Percentiles rank a stretch among this genome's conserved stretches.
Conservation (phyloP, 768 basidiomycete species). For the Paxillus involutus region DNA sequence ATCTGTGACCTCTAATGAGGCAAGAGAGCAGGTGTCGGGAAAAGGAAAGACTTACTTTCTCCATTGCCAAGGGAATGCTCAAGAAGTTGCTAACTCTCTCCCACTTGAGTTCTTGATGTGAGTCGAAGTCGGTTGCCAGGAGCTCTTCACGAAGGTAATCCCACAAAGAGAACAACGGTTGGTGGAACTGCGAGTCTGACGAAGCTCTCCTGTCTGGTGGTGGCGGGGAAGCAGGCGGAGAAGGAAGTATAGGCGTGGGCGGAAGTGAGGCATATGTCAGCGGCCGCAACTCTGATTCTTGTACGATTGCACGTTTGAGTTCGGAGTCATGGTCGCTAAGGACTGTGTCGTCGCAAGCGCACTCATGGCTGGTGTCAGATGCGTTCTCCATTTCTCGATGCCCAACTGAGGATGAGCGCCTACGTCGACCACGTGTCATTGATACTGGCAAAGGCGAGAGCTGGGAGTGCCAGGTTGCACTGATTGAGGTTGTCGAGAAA, state of each 20-base stretch:
- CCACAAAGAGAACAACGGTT: slow-evolving; percentile 80
- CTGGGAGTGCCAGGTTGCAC: slow-evolving; percentile 22
- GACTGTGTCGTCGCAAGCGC: not conserved
- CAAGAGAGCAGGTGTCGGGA: not conserved
- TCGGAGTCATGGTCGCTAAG: not conserved
- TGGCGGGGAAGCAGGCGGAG: slow-evolving; percentile 35
- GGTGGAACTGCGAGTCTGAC: slow-evolving; percentile 19
- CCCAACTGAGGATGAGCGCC: slow-evolving; percentile 13
- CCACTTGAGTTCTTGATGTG: slow-evolving; percentile 92
- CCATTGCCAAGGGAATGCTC: slow-evolving; percentile 87
- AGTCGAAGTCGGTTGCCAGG: slow-evolving; percentile 90
- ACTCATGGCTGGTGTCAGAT: not conserved
- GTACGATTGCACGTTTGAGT: slow-evolving; percentile 7
- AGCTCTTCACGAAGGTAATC: slow-evolving; percentile 89
- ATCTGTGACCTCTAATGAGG: slow-evolving; percentile 50
- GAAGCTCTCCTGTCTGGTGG: slow-evolving; percentile 14
- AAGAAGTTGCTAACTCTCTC: slow-evolving; percentile 96
- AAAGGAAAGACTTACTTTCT: slow-evolving; percentile 63
- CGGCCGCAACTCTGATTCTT: slow-evolving; percentile 29
- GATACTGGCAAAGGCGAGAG: slow-evolving; percentile 7
- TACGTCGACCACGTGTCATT: slow-evolving; percentile 13
- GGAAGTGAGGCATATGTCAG: slow-evolving; percentile 73
- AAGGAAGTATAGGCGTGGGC: slow-evolving; percentile 64
- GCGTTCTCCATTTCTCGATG: not conserved
- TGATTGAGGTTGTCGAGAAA: slow-evolving; percentile 30